Conservation (phyloP, 768 basidiomycete species). For the Tylopilus felleus region DNA sequence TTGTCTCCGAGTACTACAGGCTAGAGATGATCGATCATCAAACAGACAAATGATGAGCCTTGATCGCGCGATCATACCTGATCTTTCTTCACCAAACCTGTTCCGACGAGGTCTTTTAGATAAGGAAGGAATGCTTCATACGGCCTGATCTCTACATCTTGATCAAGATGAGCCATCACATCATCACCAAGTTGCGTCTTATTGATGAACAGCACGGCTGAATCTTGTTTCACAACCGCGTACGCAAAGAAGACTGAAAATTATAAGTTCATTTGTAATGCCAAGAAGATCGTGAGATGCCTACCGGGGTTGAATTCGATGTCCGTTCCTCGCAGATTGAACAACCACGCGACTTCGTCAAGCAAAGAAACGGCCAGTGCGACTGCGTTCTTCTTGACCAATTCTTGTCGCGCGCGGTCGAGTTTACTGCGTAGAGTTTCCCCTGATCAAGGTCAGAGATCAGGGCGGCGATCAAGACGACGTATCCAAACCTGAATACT, state of each 20-base stretch:
- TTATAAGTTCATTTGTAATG: neutral
- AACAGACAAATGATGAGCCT: neutral
- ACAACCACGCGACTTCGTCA: slow-evolving; percentile 93
- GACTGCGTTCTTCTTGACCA: slow-evolving; percentile 50
- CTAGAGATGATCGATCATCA: slow-evolving; percentile 31
- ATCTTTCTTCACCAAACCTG: slow-evolving; percentile 34
- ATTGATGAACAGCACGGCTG: slow-evolving; percentile 68
- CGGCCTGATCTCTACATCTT: slow-evolving; percentile 59
- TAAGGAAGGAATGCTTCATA: slow-evolving; percentile 69
- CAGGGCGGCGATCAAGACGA: neutral
- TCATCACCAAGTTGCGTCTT: slow-evolving; percentile 41
- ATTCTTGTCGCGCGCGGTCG: slow-evolving; percentile 55
- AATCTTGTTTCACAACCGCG: slow-evolving; percentile 64
- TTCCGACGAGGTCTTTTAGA: slow-evolving; percentile 47
- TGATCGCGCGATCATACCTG: slow-evolving; percentile 21
- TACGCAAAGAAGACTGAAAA: slow-evolving; percentile 85
- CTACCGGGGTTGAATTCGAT: slow-evolving; percentile 82
- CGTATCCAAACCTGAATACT: slow-evolving; percentile 58
- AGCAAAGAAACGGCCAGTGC: slow-evolving; percentile 83
- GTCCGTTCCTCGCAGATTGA: slow-evolving; percentile 89
- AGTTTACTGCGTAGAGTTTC: slow-evolving; percentile 68
- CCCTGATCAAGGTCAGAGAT: slow-evolving; percentile 36
- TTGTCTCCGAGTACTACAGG: slow-evolving; percentile 75
- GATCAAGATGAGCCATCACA: slow-evolving; percentile 47
- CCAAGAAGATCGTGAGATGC: neutral